phyloP scores from a whole-genome alignment of 331 rosid species.

The Cydonia oblonga region DNA sequence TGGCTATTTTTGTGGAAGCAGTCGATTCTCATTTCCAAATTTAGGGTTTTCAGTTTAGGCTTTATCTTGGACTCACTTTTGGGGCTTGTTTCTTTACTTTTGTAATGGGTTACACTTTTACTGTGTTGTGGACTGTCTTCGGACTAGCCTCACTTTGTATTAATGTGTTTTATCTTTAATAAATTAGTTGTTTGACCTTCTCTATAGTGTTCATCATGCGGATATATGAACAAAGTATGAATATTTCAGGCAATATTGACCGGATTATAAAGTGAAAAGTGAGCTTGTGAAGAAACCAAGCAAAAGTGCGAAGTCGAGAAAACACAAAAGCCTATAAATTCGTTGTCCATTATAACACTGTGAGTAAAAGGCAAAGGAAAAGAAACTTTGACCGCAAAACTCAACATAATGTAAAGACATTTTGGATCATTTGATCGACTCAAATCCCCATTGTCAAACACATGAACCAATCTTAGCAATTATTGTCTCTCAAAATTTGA shows the following conservation, averaged over 20 bases:
- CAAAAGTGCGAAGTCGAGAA: constrained; percentile 1
- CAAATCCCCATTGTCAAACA: constrained; percentile 26
- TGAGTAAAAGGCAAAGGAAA: background rate
- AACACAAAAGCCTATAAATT: background rate
- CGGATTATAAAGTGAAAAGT: background rate
- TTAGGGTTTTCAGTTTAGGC: too few relatives aligned
- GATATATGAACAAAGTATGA: background rate
- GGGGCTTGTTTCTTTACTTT: too few relatives aligned
- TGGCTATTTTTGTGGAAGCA: too few relatives aligned
- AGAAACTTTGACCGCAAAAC: constrained; percentile 3
- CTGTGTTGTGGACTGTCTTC: too few relatives aligned
- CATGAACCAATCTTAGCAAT: constrained; percentile 19
- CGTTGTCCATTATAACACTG: background rate
- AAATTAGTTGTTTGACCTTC: background rate
- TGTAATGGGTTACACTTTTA: too few relatives aligned
- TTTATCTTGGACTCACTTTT: too few relatives aligned
- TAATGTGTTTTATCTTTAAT: too few relatives aligned
- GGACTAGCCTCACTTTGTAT: too few relatives aligned
- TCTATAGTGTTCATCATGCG: background rate
- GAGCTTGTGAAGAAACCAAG: background rate
- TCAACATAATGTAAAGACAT: background rate
- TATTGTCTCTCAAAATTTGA: constrained; percentile 13
- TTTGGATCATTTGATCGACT: constrained; percentile 14
- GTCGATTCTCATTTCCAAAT: too few relatives aligned
- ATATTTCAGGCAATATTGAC: background rate